phyloP scores from a whole-genome alignment of 768 basidiomycete species.

The Boletus vermiculosoides region DNA sequence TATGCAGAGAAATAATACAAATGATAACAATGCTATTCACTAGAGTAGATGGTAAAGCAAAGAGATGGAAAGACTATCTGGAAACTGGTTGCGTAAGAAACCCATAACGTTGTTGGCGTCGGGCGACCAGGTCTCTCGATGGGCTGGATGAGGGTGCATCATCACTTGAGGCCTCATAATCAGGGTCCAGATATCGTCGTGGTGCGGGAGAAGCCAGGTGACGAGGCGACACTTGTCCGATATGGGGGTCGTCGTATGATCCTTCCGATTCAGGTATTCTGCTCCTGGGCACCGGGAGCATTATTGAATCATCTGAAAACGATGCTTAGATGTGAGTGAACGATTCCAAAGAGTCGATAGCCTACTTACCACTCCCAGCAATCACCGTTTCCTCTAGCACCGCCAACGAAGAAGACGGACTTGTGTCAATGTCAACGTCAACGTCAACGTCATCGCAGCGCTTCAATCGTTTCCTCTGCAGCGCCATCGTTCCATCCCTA shows the following conservation, averaged over 20 bases:
- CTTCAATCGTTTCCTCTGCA: slow-evolving; percentile 26
- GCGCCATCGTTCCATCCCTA: slow-evolving; percentile 10
- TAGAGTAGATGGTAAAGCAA: slow-evolving; percentile 17
- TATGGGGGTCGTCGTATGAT: slow-evolving; percentile 63
- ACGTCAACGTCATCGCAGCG: slow-evolving; percentile 20
- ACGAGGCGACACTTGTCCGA: slow-evolving; percentile 69
- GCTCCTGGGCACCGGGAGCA: slow-evolving; percentile 18
- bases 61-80: slow-evolving; percentile 13
- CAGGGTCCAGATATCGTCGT: slow-evolving; percentile 36
- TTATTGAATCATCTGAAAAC: slow-evolving; percentile 49
- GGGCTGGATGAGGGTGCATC: slow-evolving; percentile 50
- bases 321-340: slow-evolving; percentile 3
- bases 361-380: slow-evolving; percentile 34
- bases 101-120: slow-evolving; percentile 38
- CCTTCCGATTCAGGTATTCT: slow-evolving; percentile 24
- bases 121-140: slow-evolving; percentile 42
- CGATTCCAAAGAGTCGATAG: background rate
- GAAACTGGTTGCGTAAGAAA: background rate
- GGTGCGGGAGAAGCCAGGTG: slow-evolving; percentile 62
- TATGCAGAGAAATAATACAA: slow-evolving; percentile 27
- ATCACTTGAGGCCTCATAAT: slow-evolving; percentile 46
- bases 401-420: slow-evolving; percentile 16
- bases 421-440: slow-evolving; percentile 6
- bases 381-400: slow-evolving; percentile 30
- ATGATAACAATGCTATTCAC: slow-evolving; percentile 16